phyloP scores from a whole-genome alignment of 768 basidiomycete species.

The Tulasnella sp. region DNA sequence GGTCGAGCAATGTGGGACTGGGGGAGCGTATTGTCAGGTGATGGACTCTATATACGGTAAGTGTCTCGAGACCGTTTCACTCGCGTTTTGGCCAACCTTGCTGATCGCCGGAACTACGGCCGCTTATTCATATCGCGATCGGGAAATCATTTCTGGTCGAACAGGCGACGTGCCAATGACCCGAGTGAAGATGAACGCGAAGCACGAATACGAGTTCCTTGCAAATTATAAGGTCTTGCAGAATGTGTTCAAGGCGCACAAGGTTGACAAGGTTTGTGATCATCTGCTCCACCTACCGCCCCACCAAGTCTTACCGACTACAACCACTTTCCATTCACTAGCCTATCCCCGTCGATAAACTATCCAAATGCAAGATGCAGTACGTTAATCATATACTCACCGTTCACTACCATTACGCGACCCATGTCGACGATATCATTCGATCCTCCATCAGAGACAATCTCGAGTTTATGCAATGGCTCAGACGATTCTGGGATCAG shows the following conservation, averaged over 20 bases:
- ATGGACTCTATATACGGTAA: slow-evolving; percentile 93
- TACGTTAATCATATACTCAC: slow-evolving; percentile 42
- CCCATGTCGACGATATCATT: not conserved
- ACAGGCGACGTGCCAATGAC: slow-evolving; percentile 83
- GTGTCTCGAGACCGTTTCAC: slow-evolving; percentile 25
- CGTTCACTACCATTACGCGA: not conserved
- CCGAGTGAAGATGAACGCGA: slow-evolving; percentile 92
- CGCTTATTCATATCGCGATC: not conserved
- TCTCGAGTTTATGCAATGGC: slow-evolving; percentile 97
- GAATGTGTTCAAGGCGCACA: slow-evolving; percentile 79
- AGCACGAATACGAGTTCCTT: slow-evolving; percentile 90
- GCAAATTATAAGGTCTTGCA: slow-evolving; percentile 96
- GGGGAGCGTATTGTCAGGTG: slow-evolving; percentile 90
- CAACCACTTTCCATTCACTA: slow-evolving; percentile 25
- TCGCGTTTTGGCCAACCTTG: not conserved
- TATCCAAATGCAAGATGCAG: slow-evolving; percentile 99
- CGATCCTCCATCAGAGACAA: slow-evolving; percentile 56
- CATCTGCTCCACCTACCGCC: not conserved
- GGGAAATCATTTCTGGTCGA: not conserved
- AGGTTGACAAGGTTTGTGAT: slow-evolving; percentile 77
- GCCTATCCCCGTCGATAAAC: slow-evolving; percentile 91
- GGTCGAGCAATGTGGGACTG: slow-evolving; percentile 82
- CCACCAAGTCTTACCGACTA: slow-evolving; percentile 11
- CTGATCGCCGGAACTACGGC: not conserved
- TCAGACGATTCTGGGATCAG: slow-evolving; percentile 89